Percentiles rank a stretch among this genome's conserved stretches.
Conservation (phyloP, 192 early-diverging fungal genomes). For the Linnemannia elongata region DNA sequence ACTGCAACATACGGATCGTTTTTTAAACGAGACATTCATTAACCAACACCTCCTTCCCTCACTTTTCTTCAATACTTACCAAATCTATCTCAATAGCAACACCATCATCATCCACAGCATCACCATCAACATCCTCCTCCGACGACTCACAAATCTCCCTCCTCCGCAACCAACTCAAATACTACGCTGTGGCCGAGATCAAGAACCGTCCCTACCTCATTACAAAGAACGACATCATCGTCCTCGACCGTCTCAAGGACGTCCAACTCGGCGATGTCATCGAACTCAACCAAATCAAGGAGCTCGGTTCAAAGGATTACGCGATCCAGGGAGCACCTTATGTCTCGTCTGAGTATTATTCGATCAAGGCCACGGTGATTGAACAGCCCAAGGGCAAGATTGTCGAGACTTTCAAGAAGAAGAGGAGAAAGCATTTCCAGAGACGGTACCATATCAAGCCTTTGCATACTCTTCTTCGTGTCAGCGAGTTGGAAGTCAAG, state of each 20-base stretch:
- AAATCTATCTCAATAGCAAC: conserved; percentile 14
- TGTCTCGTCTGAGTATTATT: conserved; percentile 78
- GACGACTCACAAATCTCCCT: conserved; percentile 28
- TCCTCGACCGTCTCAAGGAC: conserved; percentile 86
- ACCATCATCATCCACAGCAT: conserved; percentile 15
- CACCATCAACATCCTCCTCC: conserved; percentile 15
- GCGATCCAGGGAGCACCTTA: conserved; percentile 90
- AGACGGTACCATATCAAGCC: conserved; percentile 78
- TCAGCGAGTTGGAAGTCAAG: conserved; percentile 77
- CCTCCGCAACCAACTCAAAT: conserved; percentile 76
- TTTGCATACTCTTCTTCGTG: conserved; percentile 79
- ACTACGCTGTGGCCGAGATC: conserved; percentile 92
- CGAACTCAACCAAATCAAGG: conserved; percentile 86
- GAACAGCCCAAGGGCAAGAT: conserved; percentile 89
- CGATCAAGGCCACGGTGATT: conserved; percentile 87
- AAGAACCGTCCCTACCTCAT: conserved; percentile 90
- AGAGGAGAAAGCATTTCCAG: conserved; percentile 83
- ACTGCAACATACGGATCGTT: background rate
- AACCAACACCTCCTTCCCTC: background rate
- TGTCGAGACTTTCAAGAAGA: conserved; percentile 82
- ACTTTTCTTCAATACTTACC: background rate
- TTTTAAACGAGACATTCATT: background rate
- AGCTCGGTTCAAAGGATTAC: conserved; percentile 88
- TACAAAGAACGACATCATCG: conserved; percentile 88
- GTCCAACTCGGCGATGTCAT: conserved; percentile 91